phyloP scores from a whole-genome alignment of 306 rosid species.

The Rosa lucieae region DNA sequence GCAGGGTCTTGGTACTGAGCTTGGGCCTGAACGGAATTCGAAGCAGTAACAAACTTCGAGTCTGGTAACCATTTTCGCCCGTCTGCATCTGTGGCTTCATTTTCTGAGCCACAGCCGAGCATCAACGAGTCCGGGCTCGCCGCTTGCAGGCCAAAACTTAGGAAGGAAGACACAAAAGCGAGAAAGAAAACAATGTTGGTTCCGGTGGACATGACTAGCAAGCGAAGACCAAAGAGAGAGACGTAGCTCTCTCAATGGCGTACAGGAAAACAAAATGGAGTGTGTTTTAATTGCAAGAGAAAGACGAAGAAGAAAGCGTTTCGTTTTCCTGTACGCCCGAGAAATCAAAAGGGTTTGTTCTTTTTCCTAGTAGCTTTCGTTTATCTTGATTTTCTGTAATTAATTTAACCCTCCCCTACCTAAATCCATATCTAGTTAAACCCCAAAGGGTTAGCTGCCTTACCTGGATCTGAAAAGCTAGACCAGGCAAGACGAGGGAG shows the following conservation, averaged over 20 bases:
- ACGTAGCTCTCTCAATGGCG: conserved; percentile 35
- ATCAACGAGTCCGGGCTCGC: conserved; percentile 19
- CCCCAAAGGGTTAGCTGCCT: conserved; percentile 25
- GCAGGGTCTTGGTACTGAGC: conserved; percentile 51
- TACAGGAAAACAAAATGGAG: conserved; percentile 47
- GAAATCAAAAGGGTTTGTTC: conserved; percentile 1
- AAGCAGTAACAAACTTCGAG: conserved; percentile 23
- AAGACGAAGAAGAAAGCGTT: not conserved
- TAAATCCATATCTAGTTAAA: conserved; percentile 32
- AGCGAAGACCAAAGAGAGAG: not conserved
- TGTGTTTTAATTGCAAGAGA: not conserved
- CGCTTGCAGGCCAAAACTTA: conserved; percentile 8
- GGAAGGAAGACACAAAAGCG: conserved; percentile 6
- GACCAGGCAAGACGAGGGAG: conserved; percentile 37
- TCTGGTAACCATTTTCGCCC: conserved; percentile 47
- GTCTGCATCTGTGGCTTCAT: conserved; percentile 29
- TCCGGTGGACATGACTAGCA: conserved; percentile 33
- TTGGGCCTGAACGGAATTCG: conserved; percentile 16
- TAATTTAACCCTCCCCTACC: conserved; percentile 9
- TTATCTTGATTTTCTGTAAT: not conserved
- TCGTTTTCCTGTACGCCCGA: conserved; percentile 49
- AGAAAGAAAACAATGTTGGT: conserved; percentile 21
- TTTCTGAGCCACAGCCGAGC: conserved; percentile 37
- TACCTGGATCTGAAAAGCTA: conserved; percentile 35
- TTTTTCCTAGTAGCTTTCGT: not conserved